Evolutionary conservation across 495 filamentous ascomycete genomes (phyloP).

Genomic region (Podospora didyma): DNA sequence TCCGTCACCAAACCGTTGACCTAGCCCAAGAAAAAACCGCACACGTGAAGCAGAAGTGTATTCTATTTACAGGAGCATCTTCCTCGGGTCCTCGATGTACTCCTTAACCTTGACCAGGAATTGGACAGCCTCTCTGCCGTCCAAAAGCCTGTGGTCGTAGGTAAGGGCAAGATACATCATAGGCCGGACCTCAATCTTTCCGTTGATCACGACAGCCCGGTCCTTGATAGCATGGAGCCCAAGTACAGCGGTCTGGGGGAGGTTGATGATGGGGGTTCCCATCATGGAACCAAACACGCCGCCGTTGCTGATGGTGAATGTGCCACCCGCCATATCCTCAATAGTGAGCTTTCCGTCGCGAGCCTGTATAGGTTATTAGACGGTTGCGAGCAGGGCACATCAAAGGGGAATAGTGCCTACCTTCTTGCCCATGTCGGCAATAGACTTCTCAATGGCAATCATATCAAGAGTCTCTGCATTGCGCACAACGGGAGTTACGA

Average conservation of each 20-base stretch:
- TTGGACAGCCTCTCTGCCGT: slow-evolving; percentile 93
- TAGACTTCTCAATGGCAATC: slow-evolving; percentile 83
- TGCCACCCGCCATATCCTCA: slow-evolving; percentile 98
- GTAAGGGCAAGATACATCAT: slow-evolving; percentile 99
- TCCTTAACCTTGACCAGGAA: slow-evolving; percentile 98
- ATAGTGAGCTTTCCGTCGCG: slow-evolving; percentile 96
- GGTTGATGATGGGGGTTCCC: slow-evolving; percentile 99
- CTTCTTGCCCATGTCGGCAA: slow-evolving; percentile 95
- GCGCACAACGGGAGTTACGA: slow-evolving; percentile 93
- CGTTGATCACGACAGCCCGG: slow-evolving; percentile 81
- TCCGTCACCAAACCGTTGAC: background rate
- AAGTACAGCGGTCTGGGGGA: slow-evolving; percentile 91
- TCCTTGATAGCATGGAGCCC: slow-evolving; percentile 99
- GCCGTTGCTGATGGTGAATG: slow-evolving; percentile 97
- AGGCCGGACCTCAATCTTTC: slow-evolving; percentile 88
- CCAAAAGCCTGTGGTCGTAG: slow-evolving; percentile 92
- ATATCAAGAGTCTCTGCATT: slow-evolving; percentile 87
- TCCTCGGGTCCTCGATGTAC: slow-evolving; percentile 93
- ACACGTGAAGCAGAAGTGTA: background rate
- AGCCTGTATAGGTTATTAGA: slow-evolving; percentile 52
- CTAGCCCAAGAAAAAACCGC: background rate
- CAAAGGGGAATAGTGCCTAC: slow-evolving; percentile 29
- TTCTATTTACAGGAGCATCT: slow-evolving; percentile 66
- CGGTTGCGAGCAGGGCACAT: background rate
- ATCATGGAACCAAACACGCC: slow-evolving; percentile 70